Evolutionary conservation across 2,329 filamentous ascomycete species (phyloP).

Genomic region (Botrytis byssoidea): DNA sequence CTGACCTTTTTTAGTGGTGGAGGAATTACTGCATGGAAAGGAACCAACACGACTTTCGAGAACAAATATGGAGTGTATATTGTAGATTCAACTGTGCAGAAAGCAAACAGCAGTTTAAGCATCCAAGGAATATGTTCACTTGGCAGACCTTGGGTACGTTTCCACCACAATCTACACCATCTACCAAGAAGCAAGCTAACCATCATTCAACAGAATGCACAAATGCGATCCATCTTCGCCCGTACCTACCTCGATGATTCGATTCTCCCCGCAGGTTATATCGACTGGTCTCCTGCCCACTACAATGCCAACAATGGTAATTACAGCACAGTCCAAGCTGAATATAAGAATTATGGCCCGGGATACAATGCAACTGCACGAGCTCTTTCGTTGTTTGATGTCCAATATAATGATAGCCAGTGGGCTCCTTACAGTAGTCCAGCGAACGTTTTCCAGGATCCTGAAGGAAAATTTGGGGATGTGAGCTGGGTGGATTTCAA

Average conservation of each 20-base stretch:
- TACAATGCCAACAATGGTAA: constrained; percentile 28
- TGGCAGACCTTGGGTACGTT: constrained; percentile 49
- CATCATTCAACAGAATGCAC: constrained; percentile 41
- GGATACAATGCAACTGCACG: constrained; percentile 51
- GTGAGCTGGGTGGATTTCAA: constrained; percentile 31
- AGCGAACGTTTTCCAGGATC: constrained; percentile 30
- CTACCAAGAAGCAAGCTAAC: neutral
- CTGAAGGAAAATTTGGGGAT: constrained; percentile 30
- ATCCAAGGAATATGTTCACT: constrained; percentile 48
- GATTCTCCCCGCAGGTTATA: constrained; percentile 50
- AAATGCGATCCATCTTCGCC: constrained; percentile 52
- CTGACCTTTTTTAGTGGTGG: constrained; percentile 40
- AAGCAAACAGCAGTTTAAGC: constrained; percentile 50
- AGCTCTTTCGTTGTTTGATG: constrained; percentile 24
- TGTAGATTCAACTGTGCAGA: constrained; percentile 51
- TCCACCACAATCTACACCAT: neutral
- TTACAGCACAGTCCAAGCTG: constrained; percentile 50
- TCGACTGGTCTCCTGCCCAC: constrained; percentile 44
- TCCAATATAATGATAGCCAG: constrained; percentile 26
- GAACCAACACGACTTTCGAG: constrained; percentile 60
- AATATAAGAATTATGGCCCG: constrained; percentile 51
- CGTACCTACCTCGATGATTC: constrained; percentile 50
- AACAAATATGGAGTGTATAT: constrained; percentile 70
- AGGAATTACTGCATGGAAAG: constrained; percentile 69
- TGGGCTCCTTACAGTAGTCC: constrained; percentile 27